These are phyloP conservation scores for Isabelozyma pseudorhagii DNA, from an alignment of 805 yeast genomes.

Conservation along the genomic window DNA sequence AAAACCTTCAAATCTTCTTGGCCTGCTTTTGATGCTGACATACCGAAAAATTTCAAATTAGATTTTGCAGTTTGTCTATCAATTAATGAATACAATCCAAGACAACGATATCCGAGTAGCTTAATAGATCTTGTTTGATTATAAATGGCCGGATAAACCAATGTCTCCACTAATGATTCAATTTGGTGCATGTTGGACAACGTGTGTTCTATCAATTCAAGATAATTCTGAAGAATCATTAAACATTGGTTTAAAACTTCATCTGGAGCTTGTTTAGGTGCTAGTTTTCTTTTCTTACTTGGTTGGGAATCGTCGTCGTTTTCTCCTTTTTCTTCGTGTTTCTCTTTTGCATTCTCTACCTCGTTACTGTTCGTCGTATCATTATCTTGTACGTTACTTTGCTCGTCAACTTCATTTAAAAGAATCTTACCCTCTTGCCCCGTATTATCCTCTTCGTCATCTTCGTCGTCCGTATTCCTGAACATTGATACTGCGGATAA, in stretches of 20 bases:
- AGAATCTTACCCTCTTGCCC: neutral
- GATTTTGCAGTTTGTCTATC: conserved; percentile 62
- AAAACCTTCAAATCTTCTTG: conserved; percentile 53
- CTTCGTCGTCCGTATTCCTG: conserved; percentile 13
- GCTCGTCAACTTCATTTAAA: neutral
- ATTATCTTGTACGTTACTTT: neutral
- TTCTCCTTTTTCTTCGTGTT: conserved; percentile 20
- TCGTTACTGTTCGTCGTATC: conserved; percentile 7
- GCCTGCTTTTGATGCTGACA: conserved; percentile 66
- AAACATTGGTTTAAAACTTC: conserved; percentile 61
- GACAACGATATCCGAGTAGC: conserved; percentile 65
- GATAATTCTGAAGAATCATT: conserved; percentile 61
- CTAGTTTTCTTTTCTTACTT: conserved; percentile 30
- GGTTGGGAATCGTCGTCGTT: conserved; percentile 27
- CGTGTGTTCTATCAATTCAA: conserved; percentile 65
- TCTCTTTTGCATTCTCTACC: conserved; percentile 16
- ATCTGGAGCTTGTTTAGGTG: conserved; percentile 40
- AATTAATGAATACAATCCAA: conserved; percentile 76
- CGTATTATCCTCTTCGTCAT: conserved; percentile 15
- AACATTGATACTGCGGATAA: conserved; percentile 44
- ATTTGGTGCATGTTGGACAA: conserved; percentile 63
- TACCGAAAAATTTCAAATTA: conserved; percentile 62
- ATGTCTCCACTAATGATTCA: conserved; percentile 67
- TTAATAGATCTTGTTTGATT: conserved; percentile 49
- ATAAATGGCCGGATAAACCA: conserved; percentile 71